Conservation (phyloP, 495 filamentous ascomycete species). For the Chaetomium tenue region DNA sequence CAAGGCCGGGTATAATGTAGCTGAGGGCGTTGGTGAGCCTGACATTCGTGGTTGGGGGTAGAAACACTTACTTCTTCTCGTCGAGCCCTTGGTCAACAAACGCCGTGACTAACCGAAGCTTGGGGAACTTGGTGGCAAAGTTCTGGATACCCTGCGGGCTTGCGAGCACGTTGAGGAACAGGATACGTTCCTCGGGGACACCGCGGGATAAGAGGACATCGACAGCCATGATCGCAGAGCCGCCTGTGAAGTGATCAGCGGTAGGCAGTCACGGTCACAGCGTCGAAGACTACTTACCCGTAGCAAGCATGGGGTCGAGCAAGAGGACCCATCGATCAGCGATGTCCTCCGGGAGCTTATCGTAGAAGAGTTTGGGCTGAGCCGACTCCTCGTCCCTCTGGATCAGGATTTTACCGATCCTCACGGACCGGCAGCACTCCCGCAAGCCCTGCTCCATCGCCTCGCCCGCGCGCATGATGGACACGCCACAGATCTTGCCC, state of each 20-base stretch:
- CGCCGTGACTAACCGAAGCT: constrained; percentile 88
- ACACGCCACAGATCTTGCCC: constrained; percentile 97
- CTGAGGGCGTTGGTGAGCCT: constrained; percentile 46
- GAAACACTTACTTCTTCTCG: constrained; percentile 80
- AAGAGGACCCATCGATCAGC: constrained; percentile 87
- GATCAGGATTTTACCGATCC: constrained; percentile 97
- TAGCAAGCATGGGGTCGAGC: constrained; percentile 98
- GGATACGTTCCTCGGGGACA: constrained; percentile 89
- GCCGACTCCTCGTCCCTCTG: constrained; percentile 94
- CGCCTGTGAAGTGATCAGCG: constrained; percentile 55
- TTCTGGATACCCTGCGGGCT: constrained; percentile 87
- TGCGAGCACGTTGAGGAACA: constrained; percentile 94
- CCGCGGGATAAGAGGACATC: constrained; percentile 84
- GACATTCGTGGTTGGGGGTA: constrained; percentile 23
- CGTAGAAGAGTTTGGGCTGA: constrained; percentile 90
- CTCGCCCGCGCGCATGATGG: constrained; percentile 96
- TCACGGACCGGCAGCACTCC: constrained; percentile 92
- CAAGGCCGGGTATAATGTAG: constrained; percentile 93
- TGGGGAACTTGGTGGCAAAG: constrained; percentile 91
- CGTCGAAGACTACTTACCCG: constrained; percentile 56
- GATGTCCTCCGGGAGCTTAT: constrained; percentile 94
- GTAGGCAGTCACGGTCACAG: background rate
- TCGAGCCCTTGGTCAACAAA: constrained; percentile 92
- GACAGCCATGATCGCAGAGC: constrained; percentile 94
- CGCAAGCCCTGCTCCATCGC: constrained; percentile 97